Evolutionary conservation across 1,139 yeast genomes (phyloP).

Genomic region (Wickerhamiella infanticola): DNA sequence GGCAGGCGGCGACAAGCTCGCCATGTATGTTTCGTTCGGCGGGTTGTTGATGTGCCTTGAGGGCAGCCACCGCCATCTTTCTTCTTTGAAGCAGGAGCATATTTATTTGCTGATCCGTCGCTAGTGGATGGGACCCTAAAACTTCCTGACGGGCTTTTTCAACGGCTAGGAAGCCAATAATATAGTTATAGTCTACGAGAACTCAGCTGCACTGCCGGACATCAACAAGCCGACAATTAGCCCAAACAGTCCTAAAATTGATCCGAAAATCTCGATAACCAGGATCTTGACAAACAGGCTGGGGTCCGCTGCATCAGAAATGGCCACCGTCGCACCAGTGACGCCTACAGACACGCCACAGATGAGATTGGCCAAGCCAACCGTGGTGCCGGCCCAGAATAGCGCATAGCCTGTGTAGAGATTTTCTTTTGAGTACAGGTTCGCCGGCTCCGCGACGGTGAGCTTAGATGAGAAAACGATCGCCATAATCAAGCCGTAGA

Average conservation of each 20-base stretch:
- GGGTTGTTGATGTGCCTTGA: slow-evolving; percentile 88
- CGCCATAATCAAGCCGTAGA: slow-evolving; percentile 94
- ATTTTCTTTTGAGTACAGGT: slow-evolving; percentile 63
- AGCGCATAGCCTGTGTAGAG: slow-evolving; percentile 73
- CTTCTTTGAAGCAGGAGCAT: slow-evolving; percentile 83
- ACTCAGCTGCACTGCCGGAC: slow-evolving; percentile 92
- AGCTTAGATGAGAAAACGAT: slow-evolving; percentile 90
- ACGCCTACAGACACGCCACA: slow-evolving; percentile 98
- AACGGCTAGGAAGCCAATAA: no score
- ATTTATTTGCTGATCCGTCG: slow-evolving; percentile 76
- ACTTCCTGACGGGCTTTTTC: no score
- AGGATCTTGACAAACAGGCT: slow-evolving; percentile 87
- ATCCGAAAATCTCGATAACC: slow-evolving; percentile 94
- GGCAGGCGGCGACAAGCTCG: slow-evolving; percentile 46
- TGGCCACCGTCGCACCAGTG: slow-evolving; percentile 96
- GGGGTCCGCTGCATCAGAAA: slow-evolving; percentile 95
- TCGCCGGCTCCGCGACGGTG: slow-evolving; percentile 48
- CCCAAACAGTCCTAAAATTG: slow-evolving; percentile 77
- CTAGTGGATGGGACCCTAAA: neutral
- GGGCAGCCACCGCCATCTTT: slow-evolving; percentile 84
- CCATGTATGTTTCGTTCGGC: slow-evolving; percentile 90
- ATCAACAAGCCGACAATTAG: slow-evolving; percentile 90
- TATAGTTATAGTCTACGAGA: slow-evolving; percentile 17
- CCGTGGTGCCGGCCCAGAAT: slow-evolving; percentile 98
- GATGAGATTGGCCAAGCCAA: slow-evolving; percentile 80